Evolutionary conservation across 1,284 basidiomycete species (phyloP).

Genomic region (Ganoderma sinense): DNA sequence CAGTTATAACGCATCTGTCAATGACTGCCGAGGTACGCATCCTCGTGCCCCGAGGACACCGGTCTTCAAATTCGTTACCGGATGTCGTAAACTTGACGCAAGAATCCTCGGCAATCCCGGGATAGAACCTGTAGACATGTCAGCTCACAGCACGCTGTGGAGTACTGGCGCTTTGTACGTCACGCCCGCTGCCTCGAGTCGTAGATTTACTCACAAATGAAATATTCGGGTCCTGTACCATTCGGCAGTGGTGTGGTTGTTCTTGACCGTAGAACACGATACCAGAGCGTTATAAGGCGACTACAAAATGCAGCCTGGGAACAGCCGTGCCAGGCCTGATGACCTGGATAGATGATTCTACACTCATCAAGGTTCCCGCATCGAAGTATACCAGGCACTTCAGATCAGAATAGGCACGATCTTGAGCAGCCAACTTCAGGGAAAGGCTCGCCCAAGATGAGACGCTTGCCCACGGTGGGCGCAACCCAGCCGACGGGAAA

Average conservation of each 20-base stretch:
- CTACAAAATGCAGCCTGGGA: background rate
- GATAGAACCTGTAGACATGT: background rate
- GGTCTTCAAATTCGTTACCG: conserved; percentile 1
- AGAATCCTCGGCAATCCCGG: background rate
- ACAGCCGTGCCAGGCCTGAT: background rate
- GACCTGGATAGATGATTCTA: background rate
- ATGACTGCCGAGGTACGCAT: background rate
- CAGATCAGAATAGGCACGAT: background rate
- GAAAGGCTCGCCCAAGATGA: background rate
- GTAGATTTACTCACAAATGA: background rate
- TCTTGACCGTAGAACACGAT: background rate
- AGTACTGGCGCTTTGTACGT: background rate
- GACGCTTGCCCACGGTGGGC: background rate
- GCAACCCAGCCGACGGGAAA: background rate
- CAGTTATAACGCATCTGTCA: background rate
- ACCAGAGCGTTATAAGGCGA: background rate
- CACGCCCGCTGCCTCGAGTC: background rate
- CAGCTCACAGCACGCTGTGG: background rate
- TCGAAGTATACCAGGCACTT: background rate
- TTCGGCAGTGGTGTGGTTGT: background rate
- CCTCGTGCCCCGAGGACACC: background rate
- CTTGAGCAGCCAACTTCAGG: background rate
- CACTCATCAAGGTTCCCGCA: background rate
- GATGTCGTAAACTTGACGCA: background rate
- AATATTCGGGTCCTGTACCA: background rate